Base-by-base conservation (phyloP, 1,139 yeast genomes). In the Sugiyamaella grinbergsii region DNA sequence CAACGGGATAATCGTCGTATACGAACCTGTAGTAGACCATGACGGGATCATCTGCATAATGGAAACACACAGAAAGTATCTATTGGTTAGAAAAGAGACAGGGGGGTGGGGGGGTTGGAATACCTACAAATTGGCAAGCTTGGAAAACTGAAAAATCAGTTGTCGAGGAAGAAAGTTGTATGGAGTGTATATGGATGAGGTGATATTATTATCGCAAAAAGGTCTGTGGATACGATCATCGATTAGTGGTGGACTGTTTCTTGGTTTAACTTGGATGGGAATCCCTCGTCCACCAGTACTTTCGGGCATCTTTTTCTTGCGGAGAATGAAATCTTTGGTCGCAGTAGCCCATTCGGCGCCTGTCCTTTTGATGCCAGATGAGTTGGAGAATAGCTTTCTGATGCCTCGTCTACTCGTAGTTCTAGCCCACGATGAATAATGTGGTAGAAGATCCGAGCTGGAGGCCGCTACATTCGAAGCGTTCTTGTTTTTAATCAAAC, bases 21-120 rank as follows among this genome's bases (percentile, higher is more conserved):
- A 89, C n/a, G 89, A 85, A 54, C 98, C 98, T 0, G 98, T 93
- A 2, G 98, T 90, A 2, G 97, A 89, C 97, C 97, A 93, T 1
- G 91, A 82, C 0, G 98, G 98, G 49, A 93, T 85, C 94, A 91
- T 84, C 66, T 93, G 98, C 76, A 91, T 74, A 54, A 93, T 86
- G 2, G 98, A 91, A 20, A 93, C 94, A 7, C 82, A 76, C 78
- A 93, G 70, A 69, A 93, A 90, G 67, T 90, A 69, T 4, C 61
- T 58, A n/a, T 26, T 20, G 4, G 45, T 51, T 51, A 50, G 53
- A n/a, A n/a, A n/a, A n/a, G n/a, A n/a, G n/a, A n/a, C n/a, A n/a
- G n/a, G n/a, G n/a, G n/a, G n/a, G n/a, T n/a, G n/a, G n/a, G n/a
- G 28, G 15, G 26, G 19, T 8, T 13, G 3, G 32, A 7, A 38